Base-by-base conservation (phyloP, 169 alveolate genomes). In the Eimeria maxima region DNA sequence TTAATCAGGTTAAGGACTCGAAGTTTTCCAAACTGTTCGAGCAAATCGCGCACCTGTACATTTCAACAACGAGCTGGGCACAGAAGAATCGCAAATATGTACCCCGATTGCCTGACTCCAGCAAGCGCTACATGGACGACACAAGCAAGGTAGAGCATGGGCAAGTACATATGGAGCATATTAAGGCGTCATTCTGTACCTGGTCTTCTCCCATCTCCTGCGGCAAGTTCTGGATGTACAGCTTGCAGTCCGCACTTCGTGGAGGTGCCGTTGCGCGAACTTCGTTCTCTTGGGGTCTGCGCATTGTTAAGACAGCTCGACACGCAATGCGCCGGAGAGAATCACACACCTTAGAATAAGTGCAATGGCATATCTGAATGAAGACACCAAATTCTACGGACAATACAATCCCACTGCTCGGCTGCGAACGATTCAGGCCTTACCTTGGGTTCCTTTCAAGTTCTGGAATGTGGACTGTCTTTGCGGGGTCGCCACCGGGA, bases 171-270 rank as follows among this genome's bases (percentile, higher is more conserved):
- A 47, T 29, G 50, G 6, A 69, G 50, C 45, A 27, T n/a, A 44
- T n/a, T 8, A 24, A 67, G 80, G 24, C 10, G 80, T 8, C 80
- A 27, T 24, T 22, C 42, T 42, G 22, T 65, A 98, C 95, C 87
- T 97, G 98, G 42, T 96, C 98, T 92, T 98, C 99, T 22, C 97
- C 97, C 95, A 97, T 96, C 69, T 97, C 97, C 55, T 96, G 97
- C 27, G 99, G 98, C 73, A 98, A 96, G 97, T 98, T 97, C 94
- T 98, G 99, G 63, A 98, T 96, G 95, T 97, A 96, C 38, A 96
- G 76, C 71, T 96, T 97, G 95, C 78, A 84, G 74, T 95, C 96
- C 57, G 96, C 95, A 65, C 96, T 86, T 67, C 96, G 97, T 55
- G 97, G 78, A 47, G 96, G 96, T 57, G 96, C 97, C 44, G 87